Evolutionary conservation across 371 early-diverging fungal species (phyloP), one percentile per base, ranked within the genome.

Genomic region (Umbelopsis sp.): DNA sequence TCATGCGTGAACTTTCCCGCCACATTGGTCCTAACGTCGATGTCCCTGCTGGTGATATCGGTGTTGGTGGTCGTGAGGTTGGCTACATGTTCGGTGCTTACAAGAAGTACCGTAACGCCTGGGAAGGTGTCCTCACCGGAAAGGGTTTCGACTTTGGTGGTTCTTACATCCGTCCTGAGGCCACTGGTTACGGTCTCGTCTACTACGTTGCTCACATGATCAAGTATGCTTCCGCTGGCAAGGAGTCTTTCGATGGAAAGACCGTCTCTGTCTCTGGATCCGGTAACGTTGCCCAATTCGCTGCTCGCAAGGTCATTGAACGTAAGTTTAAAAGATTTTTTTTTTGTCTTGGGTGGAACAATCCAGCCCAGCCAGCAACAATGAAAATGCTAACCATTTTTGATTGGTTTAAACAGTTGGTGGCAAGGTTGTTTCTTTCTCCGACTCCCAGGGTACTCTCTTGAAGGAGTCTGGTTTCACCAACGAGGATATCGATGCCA

Each of bases 191-290:
- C 69, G 80, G 80, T 57, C 80, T 79, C 68, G 80, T 80, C 69
- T 80, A 80, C 80, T 80, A 80, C 71, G 80, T 80, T 44, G 67
- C 75, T 65, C 76, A 80, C 81, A 80, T 80, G 74, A 71, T 80
- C 46, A 66, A 62, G 44, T 68, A 74, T 74, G 74, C 73, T 70
- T 71, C 74, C 70, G 45, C 64, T 64, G 46, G 45, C 16, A 64
- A 44, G 45, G 68, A 70, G 46, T 52, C 76, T 51, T 68, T 80
- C 68, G 57, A 77, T 69, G 80, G 77, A 71, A 80, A 80, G 78
- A 72, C 71, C 66, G 79, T 80, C 52, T 53, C 80, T 57, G 69
- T 80, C 44, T 80, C 80, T 46, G 80, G 80, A 65, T 77, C 80
- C 35, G 80, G 80, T 65, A 80, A 80, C 65, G 80, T 80, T 63